Evolutionary conservation across 169 alveolate species (phyloP), one percentile per base, ranked within the genome.

Genomic region (Cyclospora cayetanensis): DNA sequence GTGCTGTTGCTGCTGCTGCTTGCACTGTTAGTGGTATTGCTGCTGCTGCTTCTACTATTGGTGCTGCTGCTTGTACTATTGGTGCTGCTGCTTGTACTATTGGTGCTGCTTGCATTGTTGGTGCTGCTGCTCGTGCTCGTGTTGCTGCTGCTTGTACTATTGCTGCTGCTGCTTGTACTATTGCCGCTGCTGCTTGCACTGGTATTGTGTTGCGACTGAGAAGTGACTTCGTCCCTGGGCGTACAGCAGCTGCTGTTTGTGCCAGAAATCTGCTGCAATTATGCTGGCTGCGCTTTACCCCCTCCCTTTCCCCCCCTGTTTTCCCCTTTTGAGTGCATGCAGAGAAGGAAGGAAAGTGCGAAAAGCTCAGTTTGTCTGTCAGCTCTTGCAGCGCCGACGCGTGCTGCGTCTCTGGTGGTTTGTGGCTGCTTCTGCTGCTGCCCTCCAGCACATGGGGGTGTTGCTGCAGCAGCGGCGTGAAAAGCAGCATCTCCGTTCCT

Each of bases 401-500:
- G 63, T 74, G 85, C 65, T 74, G 85, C 65, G 85, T 2, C 60
- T 74, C 42, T 74, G 85, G 85, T 74, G 85, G 85, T 18, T 27
- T 1, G 3, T 74, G 22, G 85, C 85, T 22, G 85, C 85, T 74
- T 74, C 85, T 74, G 85, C 85, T 74, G 60, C 85, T 74, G 85
- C 85, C 42, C 85, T 74, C 65, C 85, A 74, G 85, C 85, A 74
- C 35, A 74, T 74, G 85, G 55, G 42, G 0, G 25, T 74, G 65
- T 63, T 74, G 85, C 85, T 74, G 85, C 85, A 74, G 65, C 85
- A 74, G 85, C 85, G 85, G 41, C 85, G 63, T 15, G 65, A 5
- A 41, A 55, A 74, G 85, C 85, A 74, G 60, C 85, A 74, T 11
- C 85, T 74, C 42, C 27, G 85, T 1, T 11, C 37, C 0, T 37